Evolutionary conservation across 2,329 filamentous ascomycete species (phyloP).

Genomic region (Colletotrichum cereale): DNA sequence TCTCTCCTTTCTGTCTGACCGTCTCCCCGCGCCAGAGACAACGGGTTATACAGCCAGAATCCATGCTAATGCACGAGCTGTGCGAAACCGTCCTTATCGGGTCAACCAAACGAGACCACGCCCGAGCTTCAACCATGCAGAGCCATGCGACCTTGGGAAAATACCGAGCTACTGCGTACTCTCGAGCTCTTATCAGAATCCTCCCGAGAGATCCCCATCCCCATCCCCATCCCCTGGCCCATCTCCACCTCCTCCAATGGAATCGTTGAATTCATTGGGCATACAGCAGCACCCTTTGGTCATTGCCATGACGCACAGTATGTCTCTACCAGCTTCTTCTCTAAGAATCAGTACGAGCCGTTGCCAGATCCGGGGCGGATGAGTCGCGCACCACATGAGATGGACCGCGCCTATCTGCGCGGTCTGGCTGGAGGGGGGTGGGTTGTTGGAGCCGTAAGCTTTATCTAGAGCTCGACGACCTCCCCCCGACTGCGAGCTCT

Average conservation of each 20-base stretch:
- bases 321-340: not conserved
- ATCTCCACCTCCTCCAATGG: constrained; percentile 23
- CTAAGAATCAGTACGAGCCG: constrained; percentile 5
- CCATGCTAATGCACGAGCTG: constrained; percentile 28
- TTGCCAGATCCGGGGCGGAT: constrained; percentile 18
- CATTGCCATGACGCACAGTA: constrained; percentile 28
- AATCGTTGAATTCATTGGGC: not conserved
- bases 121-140: not conserved
- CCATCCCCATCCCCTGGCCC: not conserved
- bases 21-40: constrained; percentile 5
- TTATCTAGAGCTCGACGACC: constrained; percentile 26
- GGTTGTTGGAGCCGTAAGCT: constrained; percentile 18
- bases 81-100: constrained; percentile 24
- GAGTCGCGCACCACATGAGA: constrained; percentile 14
- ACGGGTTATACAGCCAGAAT: not conserved
- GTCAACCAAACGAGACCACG: constrained; percentile 4
- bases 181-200: constrained; percentile 21
- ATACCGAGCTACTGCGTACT: not conserved
- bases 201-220: not conserved
- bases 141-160: constrained; percentile 8
- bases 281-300: constrained; percentile 17
- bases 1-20: not conserved
- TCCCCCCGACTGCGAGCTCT: not conserved
- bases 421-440: constrained; percentile 3
- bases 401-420: constrained; percentile 25